These are phyloP conservation scores for Sugiyamaella lignohabitans DNA, from an alignment of 805 yeast genomes.

Conservation along the genomic window DNA sequence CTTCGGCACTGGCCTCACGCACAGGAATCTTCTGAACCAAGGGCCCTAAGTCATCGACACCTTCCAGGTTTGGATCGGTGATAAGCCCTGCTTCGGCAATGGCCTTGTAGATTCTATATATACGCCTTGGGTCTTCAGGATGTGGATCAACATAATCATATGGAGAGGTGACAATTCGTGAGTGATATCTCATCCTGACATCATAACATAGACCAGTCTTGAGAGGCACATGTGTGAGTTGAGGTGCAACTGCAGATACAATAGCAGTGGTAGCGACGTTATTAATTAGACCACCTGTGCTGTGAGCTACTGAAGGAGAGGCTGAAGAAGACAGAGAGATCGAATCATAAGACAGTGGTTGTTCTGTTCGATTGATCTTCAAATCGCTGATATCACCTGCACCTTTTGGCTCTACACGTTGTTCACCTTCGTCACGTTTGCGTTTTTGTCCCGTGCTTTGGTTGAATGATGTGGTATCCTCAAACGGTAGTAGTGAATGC, in stretches of 20 bases:
- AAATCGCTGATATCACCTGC: neutral
- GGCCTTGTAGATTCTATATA: slow-evolving; percentile 86
- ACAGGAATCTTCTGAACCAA: slow-evolving; percentile 85
- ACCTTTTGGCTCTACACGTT: neutral
- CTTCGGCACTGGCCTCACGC: slow-evolving; percentile 82
- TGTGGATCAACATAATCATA: slow-evolving; percentile 96
- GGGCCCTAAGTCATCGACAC: slow-evolving; percentile 70
- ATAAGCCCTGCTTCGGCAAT: slow-evolving; percentile 92
- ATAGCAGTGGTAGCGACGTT: neutral
- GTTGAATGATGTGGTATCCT: neutral
- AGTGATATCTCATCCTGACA: slow-evolving; percentile 95
- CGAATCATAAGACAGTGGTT: neutral
- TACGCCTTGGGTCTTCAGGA: slow-evolving; percentile 97
- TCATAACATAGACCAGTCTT: slow-evolving; percentile 95
- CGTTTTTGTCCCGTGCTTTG: neutral
- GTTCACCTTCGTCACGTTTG: neutral
- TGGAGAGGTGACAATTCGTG: slow-evolving; percentile 85
- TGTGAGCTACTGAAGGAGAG: neutral
- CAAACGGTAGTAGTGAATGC: neutral
- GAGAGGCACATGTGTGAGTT: slow-evolving; percentile 61
- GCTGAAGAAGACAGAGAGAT: neutral
- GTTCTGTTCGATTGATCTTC: neutral
- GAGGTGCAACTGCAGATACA: slow-evolving; percentile 37
- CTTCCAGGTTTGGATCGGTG: slow-evolving; percentile 67
- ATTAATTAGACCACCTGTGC: neutral